Evolutionary conservation across 1,284 basidiomycete genomes (phyloP), one percentile per base, ranked within the genome.

Genomic region (Ceratobasidium sp.): DNA sequence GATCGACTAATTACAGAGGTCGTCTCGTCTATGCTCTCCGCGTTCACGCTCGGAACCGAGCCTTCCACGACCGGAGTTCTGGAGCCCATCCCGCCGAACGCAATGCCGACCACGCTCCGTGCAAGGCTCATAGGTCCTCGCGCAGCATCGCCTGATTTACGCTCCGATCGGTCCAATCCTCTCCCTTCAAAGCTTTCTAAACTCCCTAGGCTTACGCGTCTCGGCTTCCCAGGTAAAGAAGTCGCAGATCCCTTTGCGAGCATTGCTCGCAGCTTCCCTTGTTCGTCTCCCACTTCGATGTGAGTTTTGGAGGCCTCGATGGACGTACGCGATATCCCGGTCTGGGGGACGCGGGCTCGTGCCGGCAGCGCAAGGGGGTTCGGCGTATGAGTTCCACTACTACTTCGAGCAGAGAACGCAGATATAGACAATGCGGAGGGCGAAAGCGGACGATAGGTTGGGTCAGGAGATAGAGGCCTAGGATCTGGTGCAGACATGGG

Each of bases 231-330:
- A 57, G 21, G 81, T 82, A 26, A 44, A 66, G 30, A 81, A 79
- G 59, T 81, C 85, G 26, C 86, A 86, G 77, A 88, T 88, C 35
- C 66, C 54, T 58, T 70, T 32, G 66, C 66, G 54, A 93, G 80
- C 79, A 93, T 83, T 46, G 87, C 89, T 78, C 91, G 91, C 74
- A 93, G 83, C 76, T 87, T 88, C 71, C 88, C 89, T 5, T 89
- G 84, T 78, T 93, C 92, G 50, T 92, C 90, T 2, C 93, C 91
- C 73, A 88, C 92, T 77, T 93, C 91, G 2, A 93, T 88, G 77
- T 86, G 89, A 76, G 88, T 91, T 80, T 87, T 91, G 0, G 90
- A 88, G 1, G 90, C 90, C 78, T 91, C 88, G 0, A 86, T 90
- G 74, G 86, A 86, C 75, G 91, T 89, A 14, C 82, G 82, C 2